These are phyloP conservation scores for Colletotrichum agaves DNA, from an alignment of 2,329 filamentous ascomycete species.

Conservation along the genomic window DNA sequence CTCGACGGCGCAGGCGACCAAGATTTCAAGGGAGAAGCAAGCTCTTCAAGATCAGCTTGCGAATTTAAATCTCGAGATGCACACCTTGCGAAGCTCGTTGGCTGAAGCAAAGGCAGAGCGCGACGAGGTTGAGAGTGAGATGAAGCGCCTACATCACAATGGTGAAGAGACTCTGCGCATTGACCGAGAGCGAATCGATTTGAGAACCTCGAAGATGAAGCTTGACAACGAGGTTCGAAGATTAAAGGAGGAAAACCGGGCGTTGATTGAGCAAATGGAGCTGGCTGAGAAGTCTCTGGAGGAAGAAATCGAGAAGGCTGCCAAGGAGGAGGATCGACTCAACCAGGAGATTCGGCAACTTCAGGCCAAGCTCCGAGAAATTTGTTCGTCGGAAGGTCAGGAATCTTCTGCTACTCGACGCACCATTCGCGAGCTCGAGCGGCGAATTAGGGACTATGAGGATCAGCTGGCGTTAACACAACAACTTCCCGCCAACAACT, in stretches of 20 bases:
- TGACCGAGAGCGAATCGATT: constrained; percentile 75
- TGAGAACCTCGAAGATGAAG: constrained; percentile 74
- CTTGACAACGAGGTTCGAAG: constrained; percentile 75
- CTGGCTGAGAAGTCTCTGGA: constrained; percentile 72
- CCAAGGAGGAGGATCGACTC: constrained; percentile 72
- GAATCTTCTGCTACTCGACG: constrained; percentile 69
- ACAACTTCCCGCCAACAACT: constrained; percentile 46
- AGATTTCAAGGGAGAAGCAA: constrained; percentile 69
- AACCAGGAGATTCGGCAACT: constrained; percentile 64
- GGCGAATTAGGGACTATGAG: constrained; percentile 66
- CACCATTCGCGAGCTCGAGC: constrained; percentile 74
- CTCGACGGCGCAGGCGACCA: constrained; percentile 66
- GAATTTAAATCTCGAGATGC: constrained; percentile 68
- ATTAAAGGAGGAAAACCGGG: constrained; percentile 71
- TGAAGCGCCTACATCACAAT: constrained; percentile 64
- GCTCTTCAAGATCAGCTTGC: constrained; percentile 71
- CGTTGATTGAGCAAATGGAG: constrained; percentile 65
- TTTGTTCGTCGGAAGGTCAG: constrained; percentile 59
- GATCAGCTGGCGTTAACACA: constrained; percentile 50
- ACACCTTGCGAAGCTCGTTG: constrained; percentile 65
- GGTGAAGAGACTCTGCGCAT: constrained; percentile 69
- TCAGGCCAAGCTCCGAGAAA: constrained; percentile 57
- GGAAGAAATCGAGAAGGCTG: constrained; percentile 73
- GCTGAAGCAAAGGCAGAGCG: constrained; percentile 72
- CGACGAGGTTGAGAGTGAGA: constrained; percentile 72